Evolutionary conservation across 768 basidiomycete species (phyloP).

Genomic region (Calvatia gigantea): DNA sequence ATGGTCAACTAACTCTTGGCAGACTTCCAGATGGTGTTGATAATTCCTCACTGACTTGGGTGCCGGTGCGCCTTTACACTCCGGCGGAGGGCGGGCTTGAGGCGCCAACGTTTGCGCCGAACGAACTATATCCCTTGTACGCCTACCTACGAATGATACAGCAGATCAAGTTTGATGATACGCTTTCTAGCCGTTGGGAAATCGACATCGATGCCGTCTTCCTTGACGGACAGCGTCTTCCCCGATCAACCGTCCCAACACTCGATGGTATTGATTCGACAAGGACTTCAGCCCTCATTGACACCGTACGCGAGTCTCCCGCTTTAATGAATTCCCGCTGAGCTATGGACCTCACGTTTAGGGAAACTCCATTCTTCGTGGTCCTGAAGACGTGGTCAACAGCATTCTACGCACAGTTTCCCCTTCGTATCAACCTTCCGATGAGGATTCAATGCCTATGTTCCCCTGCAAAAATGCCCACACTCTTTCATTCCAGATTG

Average conservation of each 20-base stretch:
- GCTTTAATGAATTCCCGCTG: neutral
- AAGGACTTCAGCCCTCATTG: constrained; percentile 56
- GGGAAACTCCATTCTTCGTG: constrained; percentile 73
- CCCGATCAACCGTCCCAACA: constrained; percentile 47
- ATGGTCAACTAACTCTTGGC: constrained; percentile 61
- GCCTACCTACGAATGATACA: neutral
- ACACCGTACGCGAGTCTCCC: constrained; percentile 44
- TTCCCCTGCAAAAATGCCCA: constrained; percentile 54
- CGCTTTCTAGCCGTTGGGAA: constrained; percentile 53
- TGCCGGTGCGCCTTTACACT: constrained; percentile 56
- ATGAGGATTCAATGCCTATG: constrained; percentile 21
- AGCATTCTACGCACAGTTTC: constrained; percentile 38
- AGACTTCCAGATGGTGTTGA: constrained; percentile 52
- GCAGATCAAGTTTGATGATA: neutral
- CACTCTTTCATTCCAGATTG: constrained; percentile 59
- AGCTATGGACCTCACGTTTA: constrained; percentile 21
- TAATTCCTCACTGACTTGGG: constrained; percentile 62
- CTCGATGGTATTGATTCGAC: constrained; percentile 26
- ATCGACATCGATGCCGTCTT: constrained; percentile 63
- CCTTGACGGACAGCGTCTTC: constrained; percentile 53
- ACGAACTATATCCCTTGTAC: constrained; percentile 42
- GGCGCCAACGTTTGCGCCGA: constrained; percentile 50
- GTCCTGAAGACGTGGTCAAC: constrained; percentile 61
- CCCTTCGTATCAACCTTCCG: constrained; percentile 28
- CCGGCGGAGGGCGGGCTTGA: constrained; percentile 50